Evolutionary conservation across 345 rosid species (phyloP).

Genomic region (Eucalyptus grandis): DNA sequence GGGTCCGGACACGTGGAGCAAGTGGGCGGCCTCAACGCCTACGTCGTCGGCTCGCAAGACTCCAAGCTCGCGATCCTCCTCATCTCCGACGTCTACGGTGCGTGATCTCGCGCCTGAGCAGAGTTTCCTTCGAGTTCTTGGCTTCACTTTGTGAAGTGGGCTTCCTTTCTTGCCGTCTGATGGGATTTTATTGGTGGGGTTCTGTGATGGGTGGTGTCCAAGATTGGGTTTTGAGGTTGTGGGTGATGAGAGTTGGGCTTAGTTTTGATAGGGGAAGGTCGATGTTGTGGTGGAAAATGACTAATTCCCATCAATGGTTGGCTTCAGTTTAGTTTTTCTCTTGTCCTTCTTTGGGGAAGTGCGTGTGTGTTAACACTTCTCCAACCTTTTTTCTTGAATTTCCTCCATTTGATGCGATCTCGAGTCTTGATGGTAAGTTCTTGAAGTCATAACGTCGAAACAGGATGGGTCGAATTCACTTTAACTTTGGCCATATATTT

Average conservation of each 20-base stretch:
- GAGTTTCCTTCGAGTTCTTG: not conserved
- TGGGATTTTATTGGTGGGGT: not conserved
- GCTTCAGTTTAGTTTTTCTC: not conserved
- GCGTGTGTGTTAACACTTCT: not conserved
- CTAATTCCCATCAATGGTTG: not conserved
- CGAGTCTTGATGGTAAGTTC: not conserved
- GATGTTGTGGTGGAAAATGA: not conserved
- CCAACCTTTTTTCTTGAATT: not conserved
- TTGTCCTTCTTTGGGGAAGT: not conserved
- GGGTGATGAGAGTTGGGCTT: not conserved
- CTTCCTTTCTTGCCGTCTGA: not conserved
- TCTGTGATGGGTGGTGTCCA: not conserved
- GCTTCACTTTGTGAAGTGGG: not conserved
- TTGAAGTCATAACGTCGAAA: not conserved
- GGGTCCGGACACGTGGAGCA: constrained; percentile 22
- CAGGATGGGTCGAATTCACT: not conserved
- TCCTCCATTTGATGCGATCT: not conserved
- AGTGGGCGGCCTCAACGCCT: constrained; percentile 18
- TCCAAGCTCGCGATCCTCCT: constrained; percentile 22
- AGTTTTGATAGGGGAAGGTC: not conserved
- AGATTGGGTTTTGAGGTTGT: not conserved
- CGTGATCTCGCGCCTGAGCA: not conserved
- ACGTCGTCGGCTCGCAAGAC: constrained; percentile 15
- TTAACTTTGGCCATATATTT: not conserved
- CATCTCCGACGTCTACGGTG: constrained; percentile 42